These are phyloP conservation scores for Tricholoma flavovirens DNA, from an alignment of 768 basidiomycete species.

Conservation along the genomic window DNA sequence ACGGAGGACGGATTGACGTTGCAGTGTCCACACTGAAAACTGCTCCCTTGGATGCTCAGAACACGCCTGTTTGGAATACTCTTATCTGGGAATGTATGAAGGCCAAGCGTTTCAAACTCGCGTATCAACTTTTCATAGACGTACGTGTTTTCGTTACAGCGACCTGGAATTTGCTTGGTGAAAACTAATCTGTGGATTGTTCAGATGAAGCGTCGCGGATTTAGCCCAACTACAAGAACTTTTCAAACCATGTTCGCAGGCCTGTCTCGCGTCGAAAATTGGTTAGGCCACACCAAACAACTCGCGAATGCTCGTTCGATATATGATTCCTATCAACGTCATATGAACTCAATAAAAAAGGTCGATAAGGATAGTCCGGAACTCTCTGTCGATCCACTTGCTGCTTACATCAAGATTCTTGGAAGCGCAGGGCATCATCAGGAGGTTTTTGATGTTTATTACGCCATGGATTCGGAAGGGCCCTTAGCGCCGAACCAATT, in stretches of 20 bases:
- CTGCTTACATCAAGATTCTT: slow-evolving; percentile 62
- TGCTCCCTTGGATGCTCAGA: slow-evolving; percentile 68
- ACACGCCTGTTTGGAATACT: slow-evolving; percentile 74
- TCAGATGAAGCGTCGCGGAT: slow-evolving; percentile 83
- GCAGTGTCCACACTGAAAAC: slow-evolving; percentile 66
- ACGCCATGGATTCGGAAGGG: slow-evolving; percentile 58
- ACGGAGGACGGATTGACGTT: slow-evolving; percentile 48
- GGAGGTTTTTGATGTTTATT: slow-evolving; percentile 71
- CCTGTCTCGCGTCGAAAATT: slow-evolving; percentile 54
- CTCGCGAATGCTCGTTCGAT: slow-evolving; percentile 54
- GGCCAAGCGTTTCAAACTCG: slow-evolving; percentile 49
- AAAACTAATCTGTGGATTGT: not conserved
- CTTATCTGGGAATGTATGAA: slow-evolving; percentile 63
- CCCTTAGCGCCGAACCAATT: slow-evolving; percentile 53
- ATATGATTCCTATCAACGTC: slow-evolving; percentile 51
- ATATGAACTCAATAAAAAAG: slow-evolving; percentile 43
- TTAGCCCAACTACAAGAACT: slow-evolving; percentile 61
- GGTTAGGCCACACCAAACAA: slow-evolving; percentile 54
- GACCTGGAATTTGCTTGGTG: slow-evolving; percentile 1
- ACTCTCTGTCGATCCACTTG: slow-evolving; percentile 46
- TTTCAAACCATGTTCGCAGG: slow-evolving; percentile 68
- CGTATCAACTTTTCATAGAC: slow-evolving; percentile 63
- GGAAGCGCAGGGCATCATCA: slow-evolving; percentile 55
- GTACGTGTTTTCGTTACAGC: slow-evolving; percentile 33
- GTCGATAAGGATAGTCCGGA: slow-evolving; percentile 41